These are phyloP conservation scores for Calophaca sinica DNA, from an alignment of 306 rosid genomes.

Conservation along the genomic window DNA sequence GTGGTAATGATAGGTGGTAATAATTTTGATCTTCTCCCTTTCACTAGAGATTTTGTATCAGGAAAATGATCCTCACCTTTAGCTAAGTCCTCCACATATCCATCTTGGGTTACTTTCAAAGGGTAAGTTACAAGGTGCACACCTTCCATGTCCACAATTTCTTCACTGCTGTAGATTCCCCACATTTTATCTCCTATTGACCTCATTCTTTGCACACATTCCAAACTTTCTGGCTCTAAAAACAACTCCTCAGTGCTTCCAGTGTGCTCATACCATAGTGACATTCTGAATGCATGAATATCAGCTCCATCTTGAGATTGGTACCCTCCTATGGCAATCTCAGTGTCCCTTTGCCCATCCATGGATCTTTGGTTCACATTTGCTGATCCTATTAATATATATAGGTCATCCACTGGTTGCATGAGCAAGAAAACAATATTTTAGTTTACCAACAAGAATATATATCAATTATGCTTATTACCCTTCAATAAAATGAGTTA, in stretches of 20 bases:
- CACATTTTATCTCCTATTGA: slow-evolving; percentile 69
- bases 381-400: slow-evolving; percentile 91
- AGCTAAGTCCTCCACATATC: slow-evolving; percentile 54
- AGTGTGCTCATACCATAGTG: slow-evolving; percentile 90
- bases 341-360: slow-evolving; percentile 94
- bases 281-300: slow-evolving; percentile 70
- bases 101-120: slow-evolving; percentile 57
- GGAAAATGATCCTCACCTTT: slow-evolving; percentile 68
- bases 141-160: slow-evolving; percentile 77
- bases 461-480: background rate
- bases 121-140: slow-evolving; percentile 87
- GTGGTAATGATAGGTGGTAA: slow-evolving; percentile 75
- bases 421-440: slow-evolving; percentile 18
- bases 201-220: slow-evolving; percentile 50
- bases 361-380: slow-evolving; percentile 95
- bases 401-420: slow-evolving; percentile 81
- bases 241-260: slow-evolving; percentile 47
- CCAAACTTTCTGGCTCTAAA: slow-evolving; percentile 53
- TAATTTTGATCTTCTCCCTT: slow-evolving; percentile 71
- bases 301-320: slow-evolving; percentile 54
- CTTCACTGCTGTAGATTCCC: slow-evolving; percentile 62
- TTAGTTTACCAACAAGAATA: slow-evolving; percentile 31
- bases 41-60: slow-evolving; percentile 65
- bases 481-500: background rate
- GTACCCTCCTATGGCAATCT: slow-evolving; percentile 89